Evolutionary conservation across 805 yeast species (phyloP).

Genomic region (Maudiozyma bulderi): DNA sequence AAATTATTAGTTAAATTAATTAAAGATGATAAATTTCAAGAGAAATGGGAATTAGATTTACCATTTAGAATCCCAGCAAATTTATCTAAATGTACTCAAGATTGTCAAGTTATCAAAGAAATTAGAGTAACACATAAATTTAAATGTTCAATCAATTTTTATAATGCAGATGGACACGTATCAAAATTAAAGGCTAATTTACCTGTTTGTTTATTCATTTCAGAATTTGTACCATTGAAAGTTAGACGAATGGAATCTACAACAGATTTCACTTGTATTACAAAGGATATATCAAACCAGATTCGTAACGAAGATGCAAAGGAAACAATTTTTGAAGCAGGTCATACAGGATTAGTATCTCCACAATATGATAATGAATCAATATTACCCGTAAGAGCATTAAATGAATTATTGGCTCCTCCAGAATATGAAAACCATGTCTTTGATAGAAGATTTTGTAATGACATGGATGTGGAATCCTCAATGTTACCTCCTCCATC

Average conservation of each 20-base stretch:
- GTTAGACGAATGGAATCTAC: conserved; percentile 12
- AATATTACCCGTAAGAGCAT: conserved; percentile 2
- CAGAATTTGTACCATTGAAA: conserved; percentile 69
- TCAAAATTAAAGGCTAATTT: conserved; percentile 87
- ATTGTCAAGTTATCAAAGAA: conserved; percentile 59
- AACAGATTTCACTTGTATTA: not conserved
- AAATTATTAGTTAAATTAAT: conserved; percentile 23
- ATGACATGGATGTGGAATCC: conserved; percentile 2
- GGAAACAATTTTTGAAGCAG: conserved; percentile 1
- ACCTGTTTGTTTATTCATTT: conserved; percentile 67
- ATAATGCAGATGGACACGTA: conserved; percentile 85
- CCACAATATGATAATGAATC: not conserved
- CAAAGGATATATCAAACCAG: not conserved
- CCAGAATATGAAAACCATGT: conserved; percentile 75
- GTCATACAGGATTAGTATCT: not conserved
- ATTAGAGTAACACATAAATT: conserved; percentile 84
- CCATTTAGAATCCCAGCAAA: conserved; percentile 60
- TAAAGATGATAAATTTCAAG: conserved; percentile 33
- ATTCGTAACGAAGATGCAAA: not conserved
- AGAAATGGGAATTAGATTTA: conserved; percentile 67
- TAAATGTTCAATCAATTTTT: conserved; percentile 66
- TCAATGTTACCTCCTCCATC: not conserved
- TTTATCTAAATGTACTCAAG: conserved; percentile 73
- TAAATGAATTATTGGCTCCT: conserved; percentile 54
- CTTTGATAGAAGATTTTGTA: conserved; percentile 34